Evolutionary conservation across 768 basidiomycete species (phyloP), one percentile per base, ranked within the genome.

Genomic region (Gelatoporia subvermispora): DNA sequence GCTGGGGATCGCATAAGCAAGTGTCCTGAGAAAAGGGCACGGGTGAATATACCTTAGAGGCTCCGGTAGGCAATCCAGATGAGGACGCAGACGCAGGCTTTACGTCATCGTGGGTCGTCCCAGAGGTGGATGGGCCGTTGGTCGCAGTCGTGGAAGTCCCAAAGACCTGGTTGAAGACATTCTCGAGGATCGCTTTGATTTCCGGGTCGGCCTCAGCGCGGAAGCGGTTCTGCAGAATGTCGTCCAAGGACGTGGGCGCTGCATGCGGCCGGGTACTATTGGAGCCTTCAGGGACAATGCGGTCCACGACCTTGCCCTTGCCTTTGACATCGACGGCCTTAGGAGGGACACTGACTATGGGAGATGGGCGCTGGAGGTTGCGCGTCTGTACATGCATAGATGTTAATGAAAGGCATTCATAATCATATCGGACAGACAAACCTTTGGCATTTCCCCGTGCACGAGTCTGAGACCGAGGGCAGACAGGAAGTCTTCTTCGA

Each of bases 141-240:
- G 17, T 34, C 43, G 21, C 10, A 9, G 17, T 22, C 21, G 23
- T 18, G 16, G 24, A 21, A 5, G 10, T 8, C 22, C 52, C 51
- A 35, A 51, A 55, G 48, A 58, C 43, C 40, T 54, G 50, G 2
- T 50, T 50, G 51, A 54, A 54, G 18, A 58, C 45, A 18, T 28
- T 50, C 4, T 53, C 36, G 15, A 54, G 45, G 3, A 50, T 48
- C 31, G 45, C 44, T 43, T 51, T 48, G 16, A 53, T 18, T 18
- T 56, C 56, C 8, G 52, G 45, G 35, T 58, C 56, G 17, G 31
- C 41, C 47, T 57, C 53, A n/a, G 9, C 45, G 17, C 49, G 47
- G 22, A 53, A 38, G 17, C 54, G 57, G 1, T 43, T 39, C 24
- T 53, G 51, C 3, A 58, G 47, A 18, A 51, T 43, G 16, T 57